Evolutionary conservation across 106 monocot genomes (phyloP), one percentile per base, ranked within the genome.

Genomic region (Allium sativum): DNA sequence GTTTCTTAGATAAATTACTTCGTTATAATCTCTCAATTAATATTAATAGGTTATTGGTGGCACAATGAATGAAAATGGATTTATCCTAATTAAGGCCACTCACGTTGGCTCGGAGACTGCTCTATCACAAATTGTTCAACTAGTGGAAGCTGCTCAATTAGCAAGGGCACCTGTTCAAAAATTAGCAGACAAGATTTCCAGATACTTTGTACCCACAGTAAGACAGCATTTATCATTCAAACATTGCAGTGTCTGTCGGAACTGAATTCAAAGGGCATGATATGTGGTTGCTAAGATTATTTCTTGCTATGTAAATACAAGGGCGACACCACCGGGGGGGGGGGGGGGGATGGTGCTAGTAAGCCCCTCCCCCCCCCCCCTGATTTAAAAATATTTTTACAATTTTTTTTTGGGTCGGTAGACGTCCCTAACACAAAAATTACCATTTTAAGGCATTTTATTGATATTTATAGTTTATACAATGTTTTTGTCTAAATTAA

Each of bases 61-160:
- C 47, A 95, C 95, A 14, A 74, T 95, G 60, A 95, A 95, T 74
- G 83, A 79, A 51, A 81, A 90, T 79, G 95, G 95, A 65, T 87
- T 74, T 65, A 74, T 95, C 65, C 55, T 79, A 21, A 81, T 95
- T 47, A 87, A 76, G 72, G 90, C 81, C 1, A 90, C 87, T 31
- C 86, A 75, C 73, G 95, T 95, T 45, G 90, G 95, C 2, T 87
- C 95, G 46, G 90, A 95, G 67, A 95, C 90, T 50, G 95, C 86
- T 31, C 81, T 95, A 18, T 84, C 79, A 44, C 90, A 87, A 65
- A 95, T 95, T 62, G 84, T 95, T 75, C 86, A 86, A 61, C 66
- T 95, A 20, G 95, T 95, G 51, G 95, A 95, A 82, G 83, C 87
- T 65, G 95, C 95, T 48, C 95, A 95, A 71, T 78, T 95, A 56